Conservation (phyloP, 2,329 filamentous ascomycete genomes). For the Podosphaera xanthii region DNA sequence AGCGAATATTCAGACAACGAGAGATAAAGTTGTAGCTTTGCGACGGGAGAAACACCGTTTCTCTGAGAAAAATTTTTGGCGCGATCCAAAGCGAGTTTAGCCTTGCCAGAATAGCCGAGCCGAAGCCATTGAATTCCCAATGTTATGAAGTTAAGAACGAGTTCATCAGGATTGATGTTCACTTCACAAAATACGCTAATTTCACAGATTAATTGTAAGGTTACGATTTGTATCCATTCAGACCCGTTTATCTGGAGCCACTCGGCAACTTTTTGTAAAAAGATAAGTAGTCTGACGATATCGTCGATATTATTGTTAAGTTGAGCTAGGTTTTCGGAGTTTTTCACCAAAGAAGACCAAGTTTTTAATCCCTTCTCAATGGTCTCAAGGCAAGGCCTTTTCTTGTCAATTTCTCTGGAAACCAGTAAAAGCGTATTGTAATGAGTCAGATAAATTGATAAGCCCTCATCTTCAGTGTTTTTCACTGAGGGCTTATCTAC, state of each 20-base stretch:
- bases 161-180: slow-evolving; percentile 19
- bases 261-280: slow-evolving; percentile 29
- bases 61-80: slow-evolving; percentile 27
- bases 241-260: slow-evolving; percentile 34
- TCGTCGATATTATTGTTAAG: slow-evolving; percentile 26
- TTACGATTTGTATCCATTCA: slow-evolving; percentile 24
- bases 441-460: slow-evolving; percentile 10
- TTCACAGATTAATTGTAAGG: slow-evolving; percentile 25
- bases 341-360: slow-evolving; percentile 20
- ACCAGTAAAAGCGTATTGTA: slow-evolving; percentile 10
- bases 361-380: slow-evolving; percentile 8
- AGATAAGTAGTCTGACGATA: slow-evolving; percentile 23
- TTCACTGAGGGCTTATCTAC: slow-evolving; percentile 4
- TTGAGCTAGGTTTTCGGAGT: slow-evolving; percentile 21
- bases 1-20: slow-evolving; percentile 54
- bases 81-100: slow-evolving; percentile 31
- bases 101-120: slow-evolving; percentile 36
- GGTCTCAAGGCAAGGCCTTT: slow-evolving; percentile 9
- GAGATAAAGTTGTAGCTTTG: slow-evolving; percentile 37
- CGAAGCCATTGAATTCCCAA: slow-evolving; percentile 32
- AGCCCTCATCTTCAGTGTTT: slow-evolving; percentile 9
- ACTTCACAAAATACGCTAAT: slow-evolving; percentile 23
- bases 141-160: slow-evolving; percentile 19
- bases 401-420: slow-evolving; percentile 11
- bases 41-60: slow-evolving; percentile 20